These are phyloP conservation scores for Funneliformis mosseae DNA, from an alignment of 192 early-diverging fungal species.

Conservation along the genomic window DNA sequence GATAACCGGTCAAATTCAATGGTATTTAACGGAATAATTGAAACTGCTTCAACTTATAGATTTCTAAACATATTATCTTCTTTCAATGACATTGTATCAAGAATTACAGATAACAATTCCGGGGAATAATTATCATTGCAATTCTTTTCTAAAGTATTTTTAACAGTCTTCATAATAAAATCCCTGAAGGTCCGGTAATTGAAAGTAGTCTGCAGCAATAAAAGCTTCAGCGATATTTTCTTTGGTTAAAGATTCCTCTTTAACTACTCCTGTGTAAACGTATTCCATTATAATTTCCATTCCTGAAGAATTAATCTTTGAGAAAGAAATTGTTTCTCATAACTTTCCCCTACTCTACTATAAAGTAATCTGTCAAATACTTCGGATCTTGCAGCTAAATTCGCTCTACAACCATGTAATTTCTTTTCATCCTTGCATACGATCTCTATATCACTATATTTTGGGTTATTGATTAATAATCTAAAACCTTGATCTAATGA, in stretches of 20 bases:
- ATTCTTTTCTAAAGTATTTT: background rate
- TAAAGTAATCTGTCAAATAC: slow-evolving; percentile 19
- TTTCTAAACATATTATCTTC: background rate
- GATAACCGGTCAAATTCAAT: background rate
- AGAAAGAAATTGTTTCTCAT: background rate
- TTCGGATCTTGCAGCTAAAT: slow-evolving; percentile 4
- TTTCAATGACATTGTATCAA: background rate
- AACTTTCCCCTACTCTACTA: slow-evolving; percentile 21
- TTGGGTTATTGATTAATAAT: slow-evolving; percentile 1
- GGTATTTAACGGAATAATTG: background rate
- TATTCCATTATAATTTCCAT: slow-evolving; percentile 3
- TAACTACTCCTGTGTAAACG: background rate
- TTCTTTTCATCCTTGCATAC: background rate
- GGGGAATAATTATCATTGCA: too few species aligned
- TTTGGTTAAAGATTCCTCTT: background rate
- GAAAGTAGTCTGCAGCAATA: slow-evolving; percentile 12
- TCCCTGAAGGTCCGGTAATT: background rate
- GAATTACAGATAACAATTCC: background rate
- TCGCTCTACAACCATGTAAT: background rate
- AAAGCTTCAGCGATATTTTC: background rate
- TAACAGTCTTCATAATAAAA: background rate
- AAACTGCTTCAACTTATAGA: background rate
- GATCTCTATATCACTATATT: background rate
- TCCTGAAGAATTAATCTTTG: background rate
- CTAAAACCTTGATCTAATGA: background rate